phyloP scores from a whole-genome alignment of 1,284 basidiomycete genomes.

The Cryptococcus deneoformans region DNA sequence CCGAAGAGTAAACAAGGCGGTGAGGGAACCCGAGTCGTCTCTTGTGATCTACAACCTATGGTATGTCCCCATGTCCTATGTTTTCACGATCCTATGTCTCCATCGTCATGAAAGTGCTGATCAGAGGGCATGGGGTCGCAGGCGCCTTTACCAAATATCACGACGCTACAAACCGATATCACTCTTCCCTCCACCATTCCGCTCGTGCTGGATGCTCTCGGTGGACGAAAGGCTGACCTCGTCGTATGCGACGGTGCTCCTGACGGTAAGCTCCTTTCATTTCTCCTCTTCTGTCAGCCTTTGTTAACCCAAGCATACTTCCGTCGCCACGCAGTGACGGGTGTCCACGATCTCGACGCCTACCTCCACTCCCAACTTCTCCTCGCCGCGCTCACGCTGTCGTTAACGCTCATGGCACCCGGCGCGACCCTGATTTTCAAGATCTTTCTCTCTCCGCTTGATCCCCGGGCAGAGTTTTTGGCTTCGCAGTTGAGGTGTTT shows the following conservation, averaged over 20 bases:
- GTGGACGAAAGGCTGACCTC: conserved; percentile 54
- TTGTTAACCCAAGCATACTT: neutral
- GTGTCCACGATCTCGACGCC: conserved; percentile 58
- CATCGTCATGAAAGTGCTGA: neutral
- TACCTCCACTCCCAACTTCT: conserved; percentile 58
- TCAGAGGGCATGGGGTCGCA: conserved; percentile 7
- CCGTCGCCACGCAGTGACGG: conserved; percentile 50
- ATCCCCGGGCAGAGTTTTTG: conserved; percentile 51
- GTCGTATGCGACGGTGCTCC: conserved; percentile 61
- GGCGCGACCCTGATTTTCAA: conserved; percentile 58
- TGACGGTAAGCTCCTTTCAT: conserved; percentile 48
- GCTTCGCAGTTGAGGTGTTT: conserved; percentile 52
- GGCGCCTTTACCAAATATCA: conserved; percentile 56
- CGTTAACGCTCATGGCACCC: conserved; percentile 54
- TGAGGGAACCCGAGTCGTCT: conserved; percentile 50
- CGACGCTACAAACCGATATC: conserved; percentile 57
- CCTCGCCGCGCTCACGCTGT: conserved; percentile 56
- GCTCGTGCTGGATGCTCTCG: conserved; percentile 53
- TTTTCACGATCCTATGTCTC: neutral
- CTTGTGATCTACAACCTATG: conserved; percentile 59
- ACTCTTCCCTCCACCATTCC: conserved; percentile 55
- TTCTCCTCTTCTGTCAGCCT: neutral
- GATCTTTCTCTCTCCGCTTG: conserved; percentile 54
- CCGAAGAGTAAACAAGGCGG: conserved; percentile 18
- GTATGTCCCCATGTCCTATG: conserved; percentile 18